phyloP scores from a whole-genome alignment of 2,329 filamentous ascomycete genomes.

The Fusarium cicatricum region DNA sequence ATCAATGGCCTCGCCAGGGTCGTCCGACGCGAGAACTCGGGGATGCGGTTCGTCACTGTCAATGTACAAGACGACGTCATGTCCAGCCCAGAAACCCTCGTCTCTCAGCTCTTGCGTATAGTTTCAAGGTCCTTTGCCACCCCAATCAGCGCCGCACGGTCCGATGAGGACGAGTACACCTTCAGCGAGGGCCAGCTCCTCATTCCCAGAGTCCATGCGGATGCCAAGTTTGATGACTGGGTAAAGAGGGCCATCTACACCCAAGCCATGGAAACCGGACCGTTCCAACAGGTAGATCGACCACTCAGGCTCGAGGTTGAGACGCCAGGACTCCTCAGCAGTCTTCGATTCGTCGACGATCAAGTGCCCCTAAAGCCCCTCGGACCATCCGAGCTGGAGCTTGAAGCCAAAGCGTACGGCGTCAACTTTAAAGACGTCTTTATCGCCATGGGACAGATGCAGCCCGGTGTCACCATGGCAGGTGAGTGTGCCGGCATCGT shows the following conservation, averaged over 20 bases:
- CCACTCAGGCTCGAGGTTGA: conserved; percentile 23
- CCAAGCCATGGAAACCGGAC: conserved; percentile 4
- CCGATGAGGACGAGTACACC: conserved; percentile 20
- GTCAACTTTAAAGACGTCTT: conserved; percentile 50
- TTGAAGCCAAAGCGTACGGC: conserved; percentile 21
- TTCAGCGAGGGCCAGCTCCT: conserved; percentile 15
- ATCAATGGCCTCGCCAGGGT: conserved; percentile 33
- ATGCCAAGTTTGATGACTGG: conserved; percentile 15
- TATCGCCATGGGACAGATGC: conserved; percentile 46
- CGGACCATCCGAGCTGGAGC: conserved; percentile 5
- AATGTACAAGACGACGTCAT: conserved; percentile 19
- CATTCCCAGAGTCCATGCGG: conserved; percentile 19
- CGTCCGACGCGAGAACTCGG: conserved; percentile 29
- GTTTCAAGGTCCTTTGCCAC: conserved; percentile 12
- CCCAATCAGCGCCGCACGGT: neutral
- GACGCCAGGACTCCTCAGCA: conserved; percentile 21
- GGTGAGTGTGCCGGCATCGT: conserved; percentile 47
- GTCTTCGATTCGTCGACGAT: conserved; percentile 21
- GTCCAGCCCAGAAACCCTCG: conserved; percentile 9
- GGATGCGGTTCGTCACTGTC: conserved; percentile 29
- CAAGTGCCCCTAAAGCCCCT: conserved; percentile 7
- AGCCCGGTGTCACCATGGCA: conserved; percentile 40
- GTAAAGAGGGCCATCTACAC: conserved; percentile 5
- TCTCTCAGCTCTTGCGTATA: conserved; percentile 2
- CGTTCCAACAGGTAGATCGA: conserved; percentile 11